phyloP scores from a whole-genome alignment of 768 basidiomycete genomes.

The Guyanaporus albipodus region DNA sequence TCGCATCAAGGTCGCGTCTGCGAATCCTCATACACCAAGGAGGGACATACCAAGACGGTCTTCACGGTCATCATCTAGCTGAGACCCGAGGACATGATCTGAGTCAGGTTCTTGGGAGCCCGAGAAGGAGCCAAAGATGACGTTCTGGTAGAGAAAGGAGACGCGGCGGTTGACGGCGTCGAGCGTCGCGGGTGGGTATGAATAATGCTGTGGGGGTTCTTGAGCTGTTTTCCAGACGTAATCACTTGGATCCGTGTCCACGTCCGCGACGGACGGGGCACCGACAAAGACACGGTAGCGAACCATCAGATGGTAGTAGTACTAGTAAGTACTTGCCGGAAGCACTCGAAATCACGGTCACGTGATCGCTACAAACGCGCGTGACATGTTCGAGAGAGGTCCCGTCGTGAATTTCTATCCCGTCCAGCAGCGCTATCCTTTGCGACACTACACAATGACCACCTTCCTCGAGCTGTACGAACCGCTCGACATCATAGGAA shows the following conservation, averaged over 20 bases:
- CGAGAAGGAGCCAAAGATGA: slow-evolving; percentile 55
- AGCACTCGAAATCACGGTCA: slow-evolving; percentile 31
- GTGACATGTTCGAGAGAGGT: slow-evolving; percentile 26
- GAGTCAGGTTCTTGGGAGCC: slow-evolving; percentile 34
- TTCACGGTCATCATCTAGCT: slow-evolving; percentile 18
- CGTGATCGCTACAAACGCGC: slow-evolving; percentile 19
- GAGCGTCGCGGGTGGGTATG: slow-evolving; percentile 50
- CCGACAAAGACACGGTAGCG: slow-evolving; percentile 31
- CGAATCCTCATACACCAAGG: slow-evolving; percentile 5
- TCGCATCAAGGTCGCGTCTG: neutral
- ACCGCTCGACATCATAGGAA: slow-evolving; percentile 88
- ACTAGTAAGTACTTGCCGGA: no score
- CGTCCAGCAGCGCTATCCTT: slow-evolving; percentile 11
- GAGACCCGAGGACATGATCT: slow-evolving; percentile 14
- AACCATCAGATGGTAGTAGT: no score
- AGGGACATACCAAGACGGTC: slow-evolving; percentile 13
- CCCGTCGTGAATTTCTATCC: slow-evolving; percentile 18
- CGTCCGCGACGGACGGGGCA: slow-evolving; percentile 34
- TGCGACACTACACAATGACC: slow-evolving; percentile 17
- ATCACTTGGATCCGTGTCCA: slow-evolving; percentile 31
- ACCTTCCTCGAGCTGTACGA: slow-evolving; percentile 75
- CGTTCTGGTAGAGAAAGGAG: slow-evolving; percentile 65
- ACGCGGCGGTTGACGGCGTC: slow-evolving; percentile 68
- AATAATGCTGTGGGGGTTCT: slow-evolving; percentile 4
- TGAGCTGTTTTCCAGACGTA: slow-evolving; percentile 48